These are phyloP conservation scores for Ceratocystis cacaofunesta DNA, from an alignment of 2,329 filamentous ascomycete genomes.

Conservation along the genomic window DNA sequence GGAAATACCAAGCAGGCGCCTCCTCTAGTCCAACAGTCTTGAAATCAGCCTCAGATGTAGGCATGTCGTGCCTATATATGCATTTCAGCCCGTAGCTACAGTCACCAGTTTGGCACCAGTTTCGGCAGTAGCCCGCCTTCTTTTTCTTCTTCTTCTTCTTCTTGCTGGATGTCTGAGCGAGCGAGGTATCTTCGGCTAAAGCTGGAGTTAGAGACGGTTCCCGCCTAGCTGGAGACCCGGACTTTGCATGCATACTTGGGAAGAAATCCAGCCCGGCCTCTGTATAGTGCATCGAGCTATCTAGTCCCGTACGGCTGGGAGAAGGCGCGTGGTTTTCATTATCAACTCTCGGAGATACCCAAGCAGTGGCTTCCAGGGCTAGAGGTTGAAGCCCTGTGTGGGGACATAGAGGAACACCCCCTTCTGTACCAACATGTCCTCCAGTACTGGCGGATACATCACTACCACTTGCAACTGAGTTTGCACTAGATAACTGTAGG, in stretches of 20 bases:
- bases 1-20: slow-evolving; percentile 31
- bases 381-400: neutral
- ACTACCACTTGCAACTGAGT: neutral
- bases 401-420: neutral
- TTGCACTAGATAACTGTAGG: neutral
- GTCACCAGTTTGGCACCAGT: slow-evolving; percentile 35
- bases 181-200: slow-evolving; percentile 17
- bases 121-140: slow-evolving; percentile 26
- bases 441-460: neutral
- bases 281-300: neutral
- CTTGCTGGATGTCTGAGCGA: too few species aligned
- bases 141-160: neutral
- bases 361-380: neutral
- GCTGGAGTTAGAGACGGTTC: neutral
- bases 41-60: slow-evolving; percentile 28
- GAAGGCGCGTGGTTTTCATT: neutral
- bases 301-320: neutral
- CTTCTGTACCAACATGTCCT: neutral
- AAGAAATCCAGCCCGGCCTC: neutral
- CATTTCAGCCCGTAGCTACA: slow-evolving; percentile 33
- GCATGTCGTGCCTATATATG: slow-evolving; percentile 34
- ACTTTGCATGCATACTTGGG: neutral
- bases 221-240: neutral
- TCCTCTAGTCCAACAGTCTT: slow-evolving; percentile 28
- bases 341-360: neutral